Evolutionary conservation across 2,329 filamentous ascomycete species (phyloP), one percentile per base, ranked within the genome.

Genomic region (Neospermospora avenae): DNA sequence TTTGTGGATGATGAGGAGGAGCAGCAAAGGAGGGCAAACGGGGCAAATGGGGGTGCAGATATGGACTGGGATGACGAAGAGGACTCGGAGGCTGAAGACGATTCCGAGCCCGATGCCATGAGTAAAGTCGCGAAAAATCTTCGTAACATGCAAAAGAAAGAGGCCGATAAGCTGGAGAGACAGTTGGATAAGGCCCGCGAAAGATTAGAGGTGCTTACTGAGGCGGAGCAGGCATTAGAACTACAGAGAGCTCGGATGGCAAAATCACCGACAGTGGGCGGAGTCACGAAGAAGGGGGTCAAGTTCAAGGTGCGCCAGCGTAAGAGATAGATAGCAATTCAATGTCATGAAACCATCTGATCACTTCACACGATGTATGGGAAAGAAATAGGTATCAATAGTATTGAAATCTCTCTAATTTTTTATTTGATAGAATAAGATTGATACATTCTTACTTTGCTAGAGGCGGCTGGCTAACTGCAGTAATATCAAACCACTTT

Each of bases 231-330:
- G 41, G 75, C 80, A 66, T 76, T 88, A 25, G 84, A 84, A 62
- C 61, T 84, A 57, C 83, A 87, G 72, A 77, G 81, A 61, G 81
- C 83, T n/a, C 83, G 81, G 71, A 87, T 87, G 84, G 83, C 83
- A 37, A 88, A 88, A 77, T 85, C 84, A 65, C 77, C 81, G 10
- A 87, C 84, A 1, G 79, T 81, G 6, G 83, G 82, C 37, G 83
- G 83, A 14, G 69, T 78, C n/a, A 86, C 81, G 28, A 84, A 84
- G 71, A 77, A 77, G 39, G 84, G 85, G 24, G 81, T 81, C 73
- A 86, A 84, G 75, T 80, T 86, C 64, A 86, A 84, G n/a, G n/a
- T n/a, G n/a, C n/a, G n/a, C n/a, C n/a, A n/a, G n/a, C n/a, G n/a
- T n/a, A n/a, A n/a, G n/a, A n/a, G n/a, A n/a, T n/a, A n/a, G n/a